phyloP scores from a whole-genome alignment of 768 basidiomycete species.

The Leccinum uliginosum region DNA sequence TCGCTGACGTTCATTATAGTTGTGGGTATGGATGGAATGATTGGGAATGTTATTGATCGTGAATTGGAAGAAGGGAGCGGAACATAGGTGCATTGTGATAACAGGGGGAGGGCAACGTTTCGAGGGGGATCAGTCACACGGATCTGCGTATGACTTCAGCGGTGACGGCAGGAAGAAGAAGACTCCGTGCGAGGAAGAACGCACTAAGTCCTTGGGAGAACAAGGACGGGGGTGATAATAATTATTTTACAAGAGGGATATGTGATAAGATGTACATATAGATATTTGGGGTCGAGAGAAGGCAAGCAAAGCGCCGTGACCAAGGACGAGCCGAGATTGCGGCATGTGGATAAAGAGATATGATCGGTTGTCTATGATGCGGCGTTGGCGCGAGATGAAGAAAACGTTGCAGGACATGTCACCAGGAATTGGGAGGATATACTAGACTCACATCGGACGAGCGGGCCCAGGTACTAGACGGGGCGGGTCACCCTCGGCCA shows the following conservation, averaged over 20 bases:
- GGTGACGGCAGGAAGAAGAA: conserved; percentile 20
- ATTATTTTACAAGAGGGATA: neutral
- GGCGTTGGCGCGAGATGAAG: conserved; percentile 29
- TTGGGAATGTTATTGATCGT: conserved; percentile 20
- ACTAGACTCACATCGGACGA: neutral
- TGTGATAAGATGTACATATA: conserved; percentile 23
- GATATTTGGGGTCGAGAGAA: conserved; percentile 14
- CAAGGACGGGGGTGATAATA: neutral
- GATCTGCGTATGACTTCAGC: conserved; percentile 31
- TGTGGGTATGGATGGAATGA: conserved; percentile 15
- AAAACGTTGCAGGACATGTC: conserved; percentile 32
- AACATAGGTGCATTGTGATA: conserved; percentile 15
- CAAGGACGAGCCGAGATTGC: conserved; percentile 24
- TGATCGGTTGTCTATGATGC: conserved; percentile 21
- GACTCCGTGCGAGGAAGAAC: conserved; percentile 15
- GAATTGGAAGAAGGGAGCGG: conserved; percentile 17
- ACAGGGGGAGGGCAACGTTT: conserved; percentile 14
- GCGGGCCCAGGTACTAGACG: conserved; percentile 3
- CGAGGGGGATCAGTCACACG: conserved; percentile 21
- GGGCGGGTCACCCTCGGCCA: conserved; percentile 22
- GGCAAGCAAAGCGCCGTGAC: conserved; percentile 10
- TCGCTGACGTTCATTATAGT: conserved; percentile 14
- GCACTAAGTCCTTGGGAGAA: conserved; percentile 24
- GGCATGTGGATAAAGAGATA: conserved; percentile 18
- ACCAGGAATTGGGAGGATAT: conserved; percentile 10